Conservation (phyloP, 805 yeast species). For the Kluyveromyces siamensis region DNA sequence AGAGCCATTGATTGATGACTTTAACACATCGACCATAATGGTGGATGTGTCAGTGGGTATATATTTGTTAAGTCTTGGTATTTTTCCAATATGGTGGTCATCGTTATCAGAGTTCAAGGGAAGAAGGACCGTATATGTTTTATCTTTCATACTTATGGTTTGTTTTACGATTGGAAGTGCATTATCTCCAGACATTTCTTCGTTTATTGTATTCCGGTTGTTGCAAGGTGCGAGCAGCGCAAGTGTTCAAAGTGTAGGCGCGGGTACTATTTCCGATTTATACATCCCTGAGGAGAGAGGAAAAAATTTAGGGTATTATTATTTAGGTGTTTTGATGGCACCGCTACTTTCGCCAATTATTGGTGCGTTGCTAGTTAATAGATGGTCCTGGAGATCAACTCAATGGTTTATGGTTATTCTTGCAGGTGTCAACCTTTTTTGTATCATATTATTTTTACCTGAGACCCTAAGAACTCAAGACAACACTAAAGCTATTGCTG, state of each 20-base stretch:
- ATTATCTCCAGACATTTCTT: slow-evolving; percentile 47
- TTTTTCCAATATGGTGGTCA: slow-evolving; percentile 88
- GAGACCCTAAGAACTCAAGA: slow-evolving; percentile 64
- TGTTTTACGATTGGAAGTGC: slow-evolving; percentile 71
- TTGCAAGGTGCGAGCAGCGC: slow-evolving; percentile 76
- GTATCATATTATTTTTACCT: slow-evolving; percentile 53
- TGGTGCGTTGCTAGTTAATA: slow-evolving; percentile 64
- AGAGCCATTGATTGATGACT: slow-evolving; percentile 43
- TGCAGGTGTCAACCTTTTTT: slow-evolving; percentile 42
- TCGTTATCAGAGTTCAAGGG: slow-evolving; percentile 69
- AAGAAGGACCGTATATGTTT: slow-evolving; percentile 60
- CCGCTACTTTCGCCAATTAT: slow-evolving; percentile 73
- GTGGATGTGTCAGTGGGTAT: slow-evolving; percentile 78
- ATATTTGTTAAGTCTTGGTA: slow-evolving; percentile 62
- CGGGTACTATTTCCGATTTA: slow-evolving; percentile 76
- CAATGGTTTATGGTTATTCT: slow-evolving; percentile 75
- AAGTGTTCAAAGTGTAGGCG: slow-evolving; percentile 82
- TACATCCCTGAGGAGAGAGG: slow-evolving; percentile 64
- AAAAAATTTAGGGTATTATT: slow-evolving; percentile 67
- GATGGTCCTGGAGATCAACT: slow-evolving; percentile 84
- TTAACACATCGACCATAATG: slow-evolving; percentile 47
- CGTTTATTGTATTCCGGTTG: slow-evolving; percentile 60
- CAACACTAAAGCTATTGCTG: slow-evolving; percentile 39
- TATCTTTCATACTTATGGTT: slow-evolving; percentile 53
- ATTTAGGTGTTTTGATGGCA: slow-evolving; percentile 73